Evolutionary conservation across 2,329 filamentous ascomycete species (phyloP), one percentile per base, ranked within the genome.

Genomic region (Colletotrichum kahawae): DNA sequence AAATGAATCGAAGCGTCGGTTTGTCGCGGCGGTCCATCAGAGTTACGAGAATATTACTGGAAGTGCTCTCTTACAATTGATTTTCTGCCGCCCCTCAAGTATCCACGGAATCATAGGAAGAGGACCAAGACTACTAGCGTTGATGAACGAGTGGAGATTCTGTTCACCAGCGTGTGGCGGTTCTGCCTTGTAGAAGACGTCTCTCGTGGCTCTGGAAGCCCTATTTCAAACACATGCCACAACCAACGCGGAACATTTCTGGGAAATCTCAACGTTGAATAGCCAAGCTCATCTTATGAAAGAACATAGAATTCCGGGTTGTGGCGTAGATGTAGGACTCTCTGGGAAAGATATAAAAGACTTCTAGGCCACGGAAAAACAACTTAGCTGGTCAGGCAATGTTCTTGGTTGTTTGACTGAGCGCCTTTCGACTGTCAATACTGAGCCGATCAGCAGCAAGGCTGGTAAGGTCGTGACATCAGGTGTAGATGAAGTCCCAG

Each of bases 41-140:
- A 10, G 2, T 3, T n/a, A 43, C 18, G 18, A 43, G 38, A 43
- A n/a, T 0, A n/a, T n/a, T 43, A 0, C 3, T n/a, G 38, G 0
- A n/a, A 43, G 18, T n/a, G 18, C 9, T 43, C 1, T 43, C 9
- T 43, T 12, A 43, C 18, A 2, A n/a, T 43, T n/a, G 38, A 1
- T n/a, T 9, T n/a, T 9, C 18, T 10, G 10, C 18, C 18, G 18
- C 0, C 9, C 9, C n/a, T 43, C 9, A n/a, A 5, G 3, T 6
- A n/a, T n/a, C 10, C 2, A 43, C 38, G n/a, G 9, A 43, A 43
- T 43, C 12, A 8, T 43, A 4, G 9, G 18, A 18, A 43, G 38
- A n/a, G 8, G 9, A 3, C 9, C 1, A n/a, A 43, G 38, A 43
- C 38, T 10, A 6, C 38, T 5, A 4, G 38, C 6, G 38, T 1